phyloP scores from a whole-genome alignment of 805 yeast genomes.

The Candida ipomoeae region DNA sequence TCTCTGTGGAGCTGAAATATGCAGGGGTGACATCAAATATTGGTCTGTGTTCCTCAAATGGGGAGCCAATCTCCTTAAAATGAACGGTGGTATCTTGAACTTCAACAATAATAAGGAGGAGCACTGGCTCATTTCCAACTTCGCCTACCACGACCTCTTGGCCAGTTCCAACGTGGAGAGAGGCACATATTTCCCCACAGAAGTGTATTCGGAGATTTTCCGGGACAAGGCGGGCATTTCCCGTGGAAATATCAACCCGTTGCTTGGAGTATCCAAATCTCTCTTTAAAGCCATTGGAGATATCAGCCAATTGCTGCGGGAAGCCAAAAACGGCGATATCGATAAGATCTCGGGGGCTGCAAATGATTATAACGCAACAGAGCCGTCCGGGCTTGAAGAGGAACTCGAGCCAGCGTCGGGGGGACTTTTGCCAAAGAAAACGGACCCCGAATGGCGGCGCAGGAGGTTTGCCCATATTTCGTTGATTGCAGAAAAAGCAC shows the following conservation, averaged over 20 bases:
- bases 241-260: constrained; percentile 54
- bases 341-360: neutral
- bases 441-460: neutral
- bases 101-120: constrained; percentile 52
- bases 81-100: constrained; percentile 60
- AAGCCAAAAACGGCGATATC: constrained; percentile 33
- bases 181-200: constrained; percentile 60
- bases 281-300: constrained; percentile 66
- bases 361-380: neutral
- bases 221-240: constrained; percentile 30
- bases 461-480: constrained; percentile 12
- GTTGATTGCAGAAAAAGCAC: constrained; percentile 28
- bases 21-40: constrained; percentile 73
- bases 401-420: neutral
- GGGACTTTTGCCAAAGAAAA: neutral
- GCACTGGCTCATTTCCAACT: constrained; percentile 71
- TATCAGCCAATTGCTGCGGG: constrained; percentile 56
- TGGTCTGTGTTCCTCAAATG: constrained; percentile 66
- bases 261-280: constrained; percentile 69
- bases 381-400: neutral
- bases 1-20: constrained; percentile 75
- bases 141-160: constrained; percentile 75
- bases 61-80: constrained; percentile 60
- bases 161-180: constrained; percentile 57
- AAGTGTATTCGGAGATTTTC: constrained; percentile 55